Conservation (phyloP, 805 yeast species). For the Pichia ethanolica region DNA sequence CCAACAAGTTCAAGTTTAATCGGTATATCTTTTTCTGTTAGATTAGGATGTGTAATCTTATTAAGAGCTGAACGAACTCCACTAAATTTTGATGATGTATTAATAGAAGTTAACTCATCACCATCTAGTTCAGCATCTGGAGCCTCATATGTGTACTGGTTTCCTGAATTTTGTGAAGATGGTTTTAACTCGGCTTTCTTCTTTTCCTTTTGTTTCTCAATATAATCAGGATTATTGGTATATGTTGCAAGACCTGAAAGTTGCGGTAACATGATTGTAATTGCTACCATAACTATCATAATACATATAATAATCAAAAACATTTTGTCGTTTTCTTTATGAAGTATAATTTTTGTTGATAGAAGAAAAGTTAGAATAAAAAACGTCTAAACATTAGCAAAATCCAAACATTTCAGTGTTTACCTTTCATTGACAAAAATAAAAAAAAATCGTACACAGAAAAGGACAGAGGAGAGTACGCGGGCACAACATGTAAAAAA, state of each 20-base stretch:
- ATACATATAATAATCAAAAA: constrained; percentile 11
- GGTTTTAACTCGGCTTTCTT: neutral
- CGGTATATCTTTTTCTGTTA: constrained; percentile 26
- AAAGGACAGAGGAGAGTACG: no score
- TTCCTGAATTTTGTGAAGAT: neutral
- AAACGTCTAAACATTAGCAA: no score
- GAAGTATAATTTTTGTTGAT: neutral
- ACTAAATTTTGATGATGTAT: constrained; percentile 11
- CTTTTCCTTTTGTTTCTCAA: constrained; percentile 10
- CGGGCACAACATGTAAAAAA: no score
- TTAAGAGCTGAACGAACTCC: constrained; percentile 22
- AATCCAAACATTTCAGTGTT: no score
- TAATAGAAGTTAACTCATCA: neutral
- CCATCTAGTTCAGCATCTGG: constrained; percentile 24
- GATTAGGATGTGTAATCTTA: constrained; percentile 6
- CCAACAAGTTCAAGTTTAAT: constrained; percentile 20
- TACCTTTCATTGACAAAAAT: no score
- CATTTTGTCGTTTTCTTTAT: neutral
- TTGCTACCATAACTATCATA: constrained; percentile 16
- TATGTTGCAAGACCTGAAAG: constrained; percentile 24
- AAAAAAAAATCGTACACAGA: no score
- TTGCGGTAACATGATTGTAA: constrained; percentile 21
- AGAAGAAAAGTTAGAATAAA: neutral
- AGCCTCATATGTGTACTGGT: constrained; percentile 21
- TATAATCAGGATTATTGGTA: constrained; percentile 20